A percentile compares a stretch with the other conserved stretches of the same genome.
Conservation (phyloP, 176 grass and related monocot species). For the Oryza glaberrima region DNA sequence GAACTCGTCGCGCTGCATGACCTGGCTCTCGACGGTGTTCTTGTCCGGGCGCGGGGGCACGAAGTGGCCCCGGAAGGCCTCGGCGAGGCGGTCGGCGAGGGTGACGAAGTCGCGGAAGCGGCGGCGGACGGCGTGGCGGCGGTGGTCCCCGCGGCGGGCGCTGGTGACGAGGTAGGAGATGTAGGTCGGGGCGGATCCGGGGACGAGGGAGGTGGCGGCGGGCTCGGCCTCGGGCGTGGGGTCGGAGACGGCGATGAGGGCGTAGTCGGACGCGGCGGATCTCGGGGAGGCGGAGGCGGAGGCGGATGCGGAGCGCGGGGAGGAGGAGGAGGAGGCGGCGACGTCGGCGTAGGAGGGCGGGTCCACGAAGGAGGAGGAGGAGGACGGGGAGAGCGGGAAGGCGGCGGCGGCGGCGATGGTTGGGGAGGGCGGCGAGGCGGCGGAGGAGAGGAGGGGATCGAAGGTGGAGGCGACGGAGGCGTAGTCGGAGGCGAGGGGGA, state of each 20-base stretch:
- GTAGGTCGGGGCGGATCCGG: conserved; percentile 74
- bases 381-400: conserved; percentile 49
- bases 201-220: conserved; percentile 61
- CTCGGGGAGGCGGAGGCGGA: conserved; percentile 57
- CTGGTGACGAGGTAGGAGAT: conserved; percentile 83
- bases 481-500: conserved; percentile 59
- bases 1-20: conserved; percentile 96
- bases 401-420: neutral
- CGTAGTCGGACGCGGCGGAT: conserved; percentile 64
- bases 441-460: conserved; percentile 45
- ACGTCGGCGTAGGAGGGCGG: conserved; percentile 95
- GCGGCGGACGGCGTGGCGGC: conserved; percentile 65
- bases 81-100: conserved; percentile 86
- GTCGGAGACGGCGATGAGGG: conserved; percentile 74
- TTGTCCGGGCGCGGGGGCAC: conserved; percentile 92
- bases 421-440: conserved; percentile 40
- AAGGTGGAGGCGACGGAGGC: conserved; percentile 48
- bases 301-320: conserved; percentile 44
- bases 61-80: conserved; percentile 81
- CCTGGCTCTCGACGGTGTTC: conserved; percentile 92
- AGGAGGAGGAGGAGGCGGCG: conserved; percentile 57
- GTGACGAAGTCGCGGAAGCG: conserved; percentile 97
- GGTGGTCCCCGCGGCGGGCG: conserved; percentile 44
- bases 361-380: conserved; percentile 81
- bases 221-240: conserved; percentile 71